Evolutionary conservation across 1,284 basidiomycete species (phyloP), one percentile per base, ranked within the genome.

Genomic region (Puccinia coronata): DNA sequence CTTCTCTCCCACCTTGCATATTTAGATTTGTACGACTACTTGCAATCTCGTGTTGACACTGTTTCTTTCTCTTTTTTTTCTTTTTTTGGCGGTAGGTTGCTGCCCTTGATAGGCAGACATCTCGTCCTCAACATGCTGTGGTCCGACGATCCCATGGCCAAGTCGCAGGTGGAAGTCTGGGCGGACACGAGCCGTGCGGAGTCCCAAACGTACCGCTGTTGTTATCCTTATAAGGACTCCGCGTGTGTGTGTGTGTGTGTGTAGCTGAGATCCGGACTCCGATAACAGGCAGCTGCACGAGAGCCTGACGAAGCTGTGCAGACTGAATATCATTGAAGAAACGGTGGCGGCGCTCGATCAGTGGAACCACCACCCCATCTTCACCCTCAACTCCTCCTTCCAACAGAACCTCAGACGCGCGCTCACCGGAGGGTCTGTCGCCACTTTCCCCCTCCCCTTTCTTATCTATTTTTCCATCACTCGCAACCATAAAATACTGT

Each of bases 121-220:
- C 89, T 98, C 43, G 91, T 98, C 61, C 92, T 98, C 90, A 94
- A 93, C 85, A 86, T 95, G 75, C 88, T 99, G 12, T 99, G 97
- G 94, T 89, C 96, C 9, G 94, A 98, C 84, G 90, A 90, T 20
- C 88, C 92, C 0, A 90, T 97, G 61, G 88, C 90, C 0, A 87
- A 89, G 16, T 87, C 89, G 11, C 93, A 93, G 0, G 91, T 97
- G 88, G 88, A 90, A n/a, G 90, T 91, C 2, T 95, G 96, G 92
- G 91, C 96, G 28, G 90, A 86, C n/a, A 84, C 84, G 49, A 86
- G 92, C 49, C 91, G 90, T 23, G 91, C 92, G 81, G 90, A 90
- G 82, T 91, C 88, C 88, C 90, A 90, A 93, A 94, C 86, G 82
- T 88, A 55, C 39, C 83, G 23, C 39, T 49, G 9, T 23, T 43